Evolutionary conservation across 768 basidiomycete species (phyloP).

Genomic region (Collybia sp.): DNA sequence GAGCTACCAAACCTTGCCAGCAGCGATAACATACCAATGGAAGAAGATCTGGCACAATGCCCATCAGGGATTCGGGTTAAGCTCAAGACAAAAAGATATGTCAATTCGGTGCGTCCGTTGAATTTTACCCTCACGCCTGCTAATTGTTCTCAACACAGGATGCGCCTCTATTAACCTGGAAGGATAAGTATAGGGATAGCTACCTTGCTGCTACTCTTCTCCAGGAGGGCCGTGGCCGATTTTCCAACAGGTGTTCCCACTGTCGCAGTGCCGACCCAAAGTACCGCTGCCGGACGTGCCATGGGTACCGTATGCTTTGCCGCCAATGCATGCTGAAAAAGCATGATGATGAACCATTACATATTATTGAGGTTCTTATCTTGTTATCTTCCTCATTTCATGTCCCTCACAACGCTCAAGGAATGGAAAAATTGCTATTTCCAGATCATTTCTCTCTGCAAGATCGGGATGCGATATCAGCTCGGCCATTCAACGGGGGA

Average conservation of each 20-base stretch:
- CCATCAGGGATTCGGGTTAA: constrained; percentile 2
- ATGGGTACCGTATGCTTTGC: no score
- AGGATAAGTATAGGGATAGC: constrained; percentile 5
- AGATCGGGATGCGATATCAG: no score
- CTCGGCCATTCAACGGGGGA: no score
- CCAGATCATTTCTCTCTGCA: neutral
- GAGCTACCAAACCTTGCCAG: no score
- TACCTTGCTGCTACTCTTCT: constrained; percentile 8
- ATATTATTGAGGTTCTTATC: no score
- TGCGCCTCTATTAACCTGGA: constrained; percentile 10
- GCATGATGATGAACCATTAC: no score
- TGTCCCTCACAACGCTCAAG: neutral
- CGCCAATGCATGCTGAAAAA: no score
- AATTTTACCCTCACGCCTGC: no score
- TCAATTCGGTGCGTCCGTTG: constrained; percentile 9
- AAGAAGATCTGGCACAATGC: no score
- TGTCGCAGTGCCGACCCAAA: neutral
- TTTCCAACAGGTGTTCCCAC: constrained; percentile 3
- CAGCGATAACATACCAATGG: no score
- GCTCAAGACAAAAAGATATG: constrained; percentile 7
- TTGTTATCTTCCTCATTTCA: neutral
- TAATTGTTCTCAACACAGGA: constrained; percentile 7
- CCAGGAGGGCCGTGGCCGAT: constrained; percentile 12
- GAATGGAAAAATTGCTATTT: constrained; percentile 1
- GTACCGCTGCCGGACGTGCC: neutral